A percentile compares a stretch with the other conserved stretches of the same genome.
phyloP scores from a whole-genome alignment of 768 basidiomycete genomes.

The Aureoboletus auriporus region DNA sequence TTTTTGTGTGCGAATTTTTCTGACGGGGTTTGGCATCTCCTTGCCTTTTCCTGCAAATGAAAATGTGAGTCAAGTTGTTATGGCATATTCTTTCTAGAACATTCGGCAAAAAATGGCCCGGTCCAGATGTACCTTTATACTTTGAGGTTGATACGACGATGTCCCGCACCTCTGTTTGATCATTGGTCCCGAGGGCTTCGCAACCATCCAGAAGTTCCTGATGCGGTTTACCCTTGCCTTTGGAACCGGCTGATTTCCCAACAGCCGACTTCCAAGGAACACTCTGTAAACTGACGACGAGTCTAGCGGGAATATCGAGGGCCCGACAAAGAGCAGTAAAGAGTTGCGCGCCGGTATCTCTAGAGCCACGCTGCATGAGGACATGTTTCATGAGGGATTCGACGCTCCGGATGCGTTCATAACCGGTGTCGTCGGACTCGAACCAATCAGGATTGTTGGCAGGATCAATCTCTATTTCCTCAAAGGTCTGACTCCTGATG shows the following conservation, averaged over 20 bases:
- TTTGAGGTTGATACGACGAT: conserved; percentile 29
- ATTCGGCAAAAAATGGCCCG: conserved; percentile 1
- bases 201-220: conserved; percentile 17
- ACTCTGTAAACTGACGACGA: conserved; percentile 88
- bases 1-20: conserved; percentile 57
- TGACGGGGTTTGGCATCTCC: conserved; percentile 49
- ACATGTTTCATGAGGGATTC: conserved; percentile 95
- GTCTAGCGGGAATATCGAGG: conserved; percentile 78
- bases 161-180: conserved; percentile 39
- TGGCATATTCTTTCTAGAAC: conserved; percentile 1
- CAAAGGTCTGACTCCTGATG: conserved; percentile 72
- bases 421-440: conserved; percentile 42
- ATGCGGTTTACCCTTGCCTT: conserved; percentile 34
- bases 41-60: conserved; percentile 49
- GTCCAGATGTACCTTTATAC: conserved; percentile 30
- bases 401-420: conserved; percentile 66
- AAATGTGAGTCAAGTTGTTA: conserved; percentile 4
- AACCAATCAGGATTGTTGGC: conserved; percentile 32
- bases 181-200: conserved; percentile 27
- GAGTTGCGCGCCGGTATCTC: conserved; percentile 85
- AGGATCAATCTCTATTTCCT: conserved; percentile 48
- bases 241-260: conserved; percentile 43
- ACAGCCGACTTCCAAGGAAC: conserved; percentile 82
- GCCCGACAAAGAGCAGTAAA: conserved; percentile 89
- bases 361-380: conserved; percentile 70